These are phyloP conservation scores for Mucor irregularis DNA, from an alignment of 371 early-diverging fungal genomes.

Conservation along the genomic window DNA sequence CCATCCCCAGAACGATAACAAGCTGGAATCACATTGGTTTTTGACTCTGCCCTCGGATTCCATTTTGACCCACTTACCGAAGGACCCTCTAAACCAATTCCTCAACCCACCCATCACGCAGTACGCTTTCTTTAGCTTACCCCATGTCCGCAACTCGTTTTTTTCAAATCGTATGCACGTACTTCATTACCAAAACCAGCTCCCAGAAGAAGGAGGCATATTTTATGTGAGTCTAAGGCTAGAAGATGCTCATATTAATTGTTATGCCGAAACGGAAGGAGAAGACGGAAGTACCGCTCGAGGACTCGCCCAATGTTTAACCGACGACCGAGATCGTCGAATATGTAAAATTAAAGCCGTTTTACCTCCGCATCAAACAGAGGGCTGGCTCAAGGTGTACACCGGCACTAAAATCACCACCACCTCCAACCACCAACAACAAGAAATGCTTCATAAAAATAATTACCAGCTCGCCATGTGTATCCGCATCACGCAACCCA, in stretches of 20 bases:
- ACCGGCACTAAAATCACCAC: slow-evolving; percentile 26
- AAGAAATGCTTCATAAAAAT: slow-evolving; percentile 14
- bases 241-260: slow-evolving; percentile 21
- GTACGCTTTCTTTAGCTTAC: slow-evolving; percentile 34
- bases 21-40: slow-evolving; percentile 46
- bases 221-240: slow-evolving; percentile 12
- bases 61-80: slow-evolving; percentile 47
- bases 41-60: slow-evolving; percentile 39
- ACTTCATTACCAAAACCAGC: slow-evolving; percentile 9
- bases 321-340: slow-evolving; percentile 10
- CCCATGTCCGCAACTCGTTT: slow-evolving; percentile 38
- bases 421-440: slow-evolving; percentile 9
- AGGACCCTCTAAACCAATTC: slow-evolving; percentile 27
- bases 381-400: slow-evolving; percentile 50
- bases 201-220: neutral
- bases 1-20: slow-evolving; percentile 32
- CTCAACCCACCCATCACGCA: slow-evolving; percentile 31
- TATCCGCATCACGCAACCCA: slow-evolving; percentile 20
- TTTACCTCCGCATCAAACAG: slow-evolving; percentile 27
- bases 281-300: slow-evolving; percentile 14
- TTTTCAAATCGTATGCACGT: slow-evolving; percentile 34
- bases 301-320: slow-evolving; percentile 39
- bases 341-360: slow-evolving; percentile 47
- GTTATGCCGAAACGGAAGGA: slow-evolving; percentile 41
- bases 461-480: slow-evolving; percentile 37